These are phyloP conservation scores for Rosa chinensis DNA, from an alignment of 306 rosid genomes.

Conservation along the genomic window DNA sequence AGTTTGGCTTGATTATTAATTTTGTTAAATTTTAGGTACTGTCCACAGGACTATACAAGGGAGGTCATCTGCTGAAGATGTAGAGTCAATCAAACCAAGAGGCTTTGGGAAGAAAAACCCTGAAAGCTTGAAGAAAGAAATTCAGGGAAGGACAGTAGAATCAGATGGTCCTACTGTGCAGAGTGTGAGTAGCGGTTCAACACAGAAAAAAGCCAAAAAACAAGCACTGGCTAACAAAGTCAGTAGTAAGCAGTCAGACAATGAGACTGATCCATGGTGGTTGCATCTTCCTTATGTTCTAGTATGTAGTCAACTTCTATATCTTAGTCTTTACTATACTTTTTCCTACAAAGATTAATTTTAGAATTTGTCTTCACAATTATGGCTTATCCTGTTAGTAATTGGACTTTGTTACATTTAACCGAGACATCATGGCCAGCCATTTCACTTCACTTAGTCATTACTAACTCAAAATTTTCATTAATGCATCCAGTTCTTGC, in stretches of 20 bases:
- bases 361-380: not conserved
- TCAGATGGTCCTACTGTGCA: slow-evolving; percentile 11
- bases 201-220: slow-evolving; percentile 32
- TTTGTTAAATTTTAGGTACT: slow-evolving; percentile 55
- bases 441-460: not conserved
- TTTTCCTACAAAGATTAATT: not conserved
- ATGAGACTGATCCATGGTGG: slow-evolving; percentile 66
- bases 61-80: slow-evolving; percentile 42
- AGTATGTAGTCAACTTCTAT: slow-evolving; percentile 42
- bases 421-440: not conserved
- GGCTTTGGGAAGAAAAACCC: slow-evolving; percentile 29
- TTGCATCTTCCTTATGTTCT: slow-evolving; percentile 72
- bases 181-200: slow-evolving; percentile 36
- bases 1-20: slow-evolving; percentile 19
- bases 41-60: slow-evolving; percentile 35
- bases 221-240: slow-evolving; percentile 23
- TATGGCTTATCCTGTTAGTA: not conserved
- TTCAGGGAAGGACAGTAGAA: slow-evolving; percentile 19
- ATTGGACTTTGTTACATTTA: not conserved
- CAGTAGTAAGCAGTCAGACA: slow-evolving; percentile 37
- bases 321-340: not conserved
- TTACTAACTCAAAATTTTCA: not conserved
- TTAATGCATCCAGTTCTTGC: not conserved
- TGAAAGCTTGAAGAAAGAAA: slow-evolving; percentile 27
- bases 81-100: slow-evolving; percentile 33